phyloP scores from a whole-genome alignment of 805 yeast species.

The Yamadazyma ubonensis region DNA sequence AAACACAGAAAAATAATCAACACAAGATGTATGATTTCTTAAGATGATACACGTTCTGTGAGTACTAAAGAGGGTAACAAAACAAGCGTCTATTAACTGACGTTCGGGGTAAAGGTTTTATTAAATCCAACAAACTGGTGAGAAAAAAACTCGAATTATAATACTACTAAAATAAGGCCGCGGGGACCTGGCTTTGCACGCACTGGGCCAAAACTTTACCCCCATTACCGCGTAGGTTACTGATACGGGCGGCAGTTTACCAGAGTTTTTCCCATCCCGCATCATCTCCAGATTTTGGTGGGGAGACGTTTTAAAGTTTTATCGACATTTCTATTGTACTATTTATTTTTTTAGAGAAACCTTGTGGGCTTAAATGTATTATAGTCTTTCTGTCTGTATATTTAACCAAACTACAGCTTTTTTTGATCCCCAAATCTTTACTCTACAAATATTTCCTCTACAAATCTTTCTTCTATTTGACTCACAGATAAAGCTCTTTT shows the following conservation, averaged over 20 bases:
- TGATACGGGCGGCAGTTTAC: background rate
- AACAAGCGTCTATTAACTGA: background rate
- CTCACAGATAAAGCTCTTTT: background rate
- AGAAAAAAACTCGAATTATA: conserved; percentile 1
- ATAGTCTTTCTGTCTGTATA: too few species aligned
- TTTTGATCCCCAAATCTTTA: too few species aligned
- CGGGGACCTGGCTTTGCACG: conserved; percentile 1
- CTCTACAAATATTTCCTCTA: too few species aligned
- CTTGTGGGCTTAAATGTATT: too few species aligned
- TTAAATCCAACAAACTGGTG: background rate
- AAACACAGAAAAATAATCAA: background rate
- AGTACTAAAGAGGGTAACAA: too few species aligned
- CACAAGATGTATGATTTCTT: background rate
- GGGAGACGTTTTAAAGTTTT: background rate
- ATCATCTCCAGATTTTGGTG: conserved; percentile 1
- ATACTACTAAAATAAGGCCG: background rate
- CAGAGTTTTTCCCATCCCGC: background rate
- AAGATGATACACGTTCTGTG: too few species aligned
- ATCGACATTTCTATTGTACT: background rate
- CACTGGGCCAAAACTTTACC: background rate
- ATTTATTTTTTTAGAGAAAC: too few species aligned
- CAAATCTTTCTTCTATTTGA: background rate
- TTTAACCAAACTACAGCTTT: too few species aligned
- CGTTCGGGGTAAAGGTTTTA: conserved; percentile 2
- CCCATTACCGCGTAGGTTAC: background rate